Evolutionary conservation across 1,139 yeast species (phyloP), one percentile per base, ranked within the genome.

Genomic region (Yamadazyma membranifaciens): DNA sequence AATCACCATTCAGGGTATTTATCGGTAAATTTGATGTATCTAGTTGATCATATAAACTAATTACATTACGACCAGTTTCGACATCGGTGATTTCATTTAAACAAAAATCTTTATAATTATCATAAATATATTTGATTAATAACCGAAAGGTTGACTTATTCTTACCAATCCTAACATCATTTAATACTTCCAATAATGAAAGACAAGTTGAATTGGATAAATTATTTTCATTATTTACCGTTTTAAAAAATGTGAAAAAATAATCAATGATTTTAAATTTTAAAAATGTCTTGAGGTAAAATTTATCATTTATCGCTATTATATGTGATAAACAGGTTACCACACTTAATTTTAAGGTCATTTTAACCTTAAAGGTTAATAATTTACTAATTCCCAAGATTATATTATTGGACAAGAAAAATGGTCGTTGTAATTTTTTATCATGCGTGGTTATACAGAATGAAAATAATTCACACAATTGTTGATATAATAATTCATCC

Each of bases 141-240:
- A 68, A 45, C 41, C 67, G 68, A 55, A 66, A 79, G 47, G 76
- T 77, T 22, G 57, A 51, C 31, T 66, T 59, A 34, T 65, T 61
- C 9, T 53, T 57, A 14, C 56, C 50, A 15, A 54, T 44, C 15
- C 51, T 51, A 5, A 52, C 41, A 29, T 64, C 67, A 42, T 62
- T 62, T 2, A 87, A 60, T 3, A 73, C 60, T 48, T 80, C 84
- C 39, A 88, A 64, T 32, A 91, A 67, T 52, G 86, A 92, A 40
- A 89, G 67, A 49, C 94, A 78, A 3, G 94, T 75, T 0, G 96
- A 87, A 54, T 81, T 86, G 2, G 87, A 75, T 45, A 91, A 65
- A 54, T 82, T 85, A 55, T 84, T 81, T 34, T 65, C 63, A 31
- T 70, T 63, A 15, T 75, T 69, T 14, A 79, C 75, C n/a, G 67